Evolutionary conservation across 768 basidiomycete genomes (phyloP).

Genomic region (Rhodotorula toruloides): DNA sequence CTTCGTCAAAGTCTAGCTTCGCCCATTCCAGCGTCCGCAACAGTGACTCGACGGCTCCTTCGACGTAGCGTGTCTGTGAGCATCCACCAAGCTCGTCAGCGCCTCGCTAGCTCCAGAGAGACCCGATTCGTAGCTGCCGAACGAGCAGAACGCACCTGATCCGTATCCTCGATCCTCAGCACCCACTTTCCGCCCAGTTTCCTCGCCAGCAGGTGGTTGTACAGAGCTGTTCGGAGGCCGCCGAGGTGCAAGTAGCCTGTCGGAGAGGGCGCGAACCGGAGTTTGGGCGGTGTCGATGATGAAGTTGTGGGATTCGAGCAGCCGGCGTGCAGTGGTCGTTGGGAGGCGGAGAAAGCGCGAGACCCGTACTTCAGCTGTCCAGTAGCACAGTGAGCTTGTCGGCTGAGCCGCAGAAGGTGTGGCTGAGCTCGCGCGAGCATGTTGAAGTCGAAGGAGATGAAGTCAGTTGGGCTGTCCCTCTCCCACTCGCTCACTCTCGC

Average conservation of each 20-base stretch:
- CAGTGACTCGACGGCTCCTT: slow-evolving; percentile 77
- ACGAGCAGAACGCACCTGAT: slow-evolving; percentile 57
- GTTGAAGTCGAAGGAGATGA: too few species aligned
- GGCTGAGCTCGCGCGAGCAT: too few species aligned
- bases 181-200: slow-evolving; percentile 84
- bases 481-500: background rate
- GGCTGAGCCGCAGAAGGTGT: too few species aligned
- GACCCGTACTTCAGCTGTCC: too few species aligned
- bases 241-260: slow-evolving; percentile 92
- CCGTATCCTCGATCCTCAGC: slow-evolving; percentile 90
- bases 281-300: slow-evolving; percentile 45
- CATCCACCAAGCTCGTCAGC: background rate
- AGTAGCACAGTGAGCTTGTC: too few species aligned
- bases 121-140: too few species aligned
- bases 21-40: slow-evolving; percentile 77
- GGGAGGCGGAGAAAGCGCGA: too few species aligned
- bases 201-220: slow-evolving; percentile 79
- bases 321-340: too few species aligned
- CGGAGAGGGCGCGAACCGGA: slow-evolving; percentile 95
- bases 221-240: slow-evolving; percentile 86
- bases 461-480: background rate
- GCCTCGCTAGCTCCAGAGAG: too few species aligned
- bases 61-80: slow-evolving; percentile 67
- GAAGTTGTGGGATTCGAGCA: slow-evolving; percentile 1
- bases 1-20: slow-evolving; percentile 83